Percentiles rank a stretch among this genome's conserved stretches.
These are phyloP conservation scores for Phytophthora pisi DNA, from an alignment of 352 stramenopile genomes.

Conservation along the genomic window DNA sequence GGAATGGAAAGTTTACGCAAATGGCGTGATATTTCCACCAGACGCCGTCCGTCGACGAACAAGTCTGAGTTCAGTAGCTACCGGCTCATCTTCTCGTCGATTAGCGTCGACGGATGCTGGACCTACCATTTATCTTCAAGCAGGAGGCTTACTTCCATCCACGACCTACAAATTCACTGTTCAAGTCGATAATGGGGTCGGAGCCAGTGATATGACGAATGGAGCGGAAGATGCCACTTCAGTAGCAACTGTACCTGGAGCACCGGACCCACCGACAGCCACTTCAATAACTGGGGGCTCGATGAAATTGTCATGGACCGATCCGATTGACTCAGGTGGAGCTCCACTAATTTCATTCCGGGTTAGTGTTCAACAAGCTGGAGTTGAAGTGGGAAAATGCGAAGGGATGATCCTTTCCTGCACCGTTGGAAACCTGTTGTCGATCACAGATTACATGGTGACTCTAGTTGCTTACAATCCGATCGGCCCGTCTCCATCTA, in stretches of 20 bases:
- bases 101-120: slow-evolving; percentile 5
- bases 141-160: slow-evolving; percentile 48
- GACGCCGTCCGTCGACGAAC: slow-evolving; percentile 18
- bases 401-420: slow-evolving; percentile 53
- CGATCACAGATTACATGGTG: slow-evolving; percentile 49
- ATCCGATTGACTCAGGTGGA: slow-evolving; percentile 61
- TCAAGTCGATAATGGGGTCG: slow-evolving; percentile 38
- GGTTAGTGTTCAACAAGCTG: slow-evolving; percentile 31
- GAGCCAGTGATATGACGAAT: slow-evolving; percentile 31
- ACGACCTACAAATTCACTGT: slow-evolving; percentile 55
- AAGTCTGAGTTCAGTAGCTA: not conserved
- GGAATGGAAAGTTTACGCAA: slow-evolving; percentile 50
- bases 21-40: slow-evolving; percentile 33
- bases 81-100: not conserved
- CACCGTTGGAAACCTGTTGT: slow-evolving; percentile 41
- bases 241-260: slow-evolving; percentile 25
- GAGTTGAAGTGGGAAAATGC: slow-evolving; percentile 36
- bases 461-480: slow-evolving; percentile 47
- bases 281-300: slow-evolving; percentile 45
- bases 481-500: slow-evolving; percentile 40
- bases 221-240: slow-evolving; percentile 18
- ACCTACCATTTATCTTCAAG: slow-evolving; percentile 35
- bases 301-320: slow-evolving; percentile 43
- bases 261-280: slow-evolving; percentile 31
- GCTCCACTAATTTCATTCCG: slow-evolving; percentile 48